Evolutionary conservation across 2,329 filamentous ascomycete species (phyloP), one percentile per base, ranked within the genome.

Genomic region (Aplosporella prunicola): DNA sequence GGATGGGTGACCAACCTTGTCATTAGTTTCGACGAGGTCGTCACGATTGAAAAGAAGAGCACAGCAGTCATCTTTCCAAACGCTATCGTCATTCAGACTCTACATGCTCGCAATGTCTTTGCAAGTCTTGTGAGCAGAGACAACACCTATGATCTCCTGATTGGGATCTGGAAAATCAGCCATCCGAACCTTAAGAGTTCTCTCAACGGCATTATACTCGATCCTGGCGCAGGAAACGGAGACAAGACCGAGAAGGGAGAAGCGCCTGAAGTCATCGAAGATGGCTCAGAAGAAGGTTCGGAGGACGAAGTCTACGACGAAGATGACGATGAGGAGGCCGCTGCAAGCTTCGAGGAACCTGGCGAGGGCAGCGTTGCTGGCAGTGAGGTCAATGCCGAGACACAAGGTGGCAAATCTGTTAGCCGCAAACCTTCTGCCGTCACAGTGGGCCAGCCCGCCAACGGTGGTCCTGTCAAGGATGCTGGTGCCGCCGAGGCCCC

Each of bases 1-100:
- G 91, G 91, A 37, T 98, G 91, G 91, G 83, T 93, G 15, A 98
- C 91, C 0, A 98, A 91, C 1, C 68, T 98, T 27, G 89, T 98
- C 35, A 94, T 98, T 67, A 93, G 87, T 58, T 98, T 98, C 56
- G 91, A 98, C 54, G 91, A 98, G 60, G 85, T 98, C 41, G 85
- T 96, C 14, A 87, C 89, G 1, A 83, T 98, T 6, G 91, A 98
- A 62, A 96, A 96, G 66, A 83, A 93, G 58, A 95, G 80, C 56
- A 98, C 91, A 0, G 91, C 91, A 1, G 72, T 98, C 43, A 71
- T 98, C 2, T 96, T 98, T 63, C 93, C 93, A 42, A 98, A 98
- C 54, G 93, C 89, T 4, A 83, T 98, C 39, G 91, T 94, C 63
- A 93, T 98, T 28, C 87, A 93, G 33, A 98, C 91, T 0, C 67